Conservation (phyloP, 2,329 filamentous ascomycete genomes). For the Phaeosphaeriaceae sp. region DNA sequence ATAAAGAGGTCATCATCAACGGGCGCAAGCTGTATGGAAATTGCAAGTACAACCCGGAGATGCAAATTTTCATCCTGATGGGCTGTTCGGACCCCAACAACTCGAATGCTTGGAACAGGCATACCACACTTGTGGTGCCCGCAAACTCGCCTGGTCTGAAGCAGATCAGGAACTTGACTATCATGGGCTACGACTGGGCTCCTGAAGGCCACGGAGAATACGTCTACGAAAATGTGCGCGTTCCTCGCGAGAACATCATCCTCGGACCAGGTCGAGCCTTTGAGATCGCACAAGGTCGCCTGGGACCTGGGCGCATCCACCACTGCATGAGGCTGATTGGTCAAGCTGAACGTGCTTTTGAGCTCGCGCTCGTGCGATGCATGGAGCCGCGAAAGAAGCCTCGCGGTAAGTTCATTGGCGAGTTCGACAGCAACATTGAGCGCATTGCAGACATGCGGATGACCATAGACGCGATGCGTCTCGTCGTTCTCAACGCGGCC, state of each 20-base stretch:
- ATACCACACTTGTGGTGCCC: constrained; percentile 52
- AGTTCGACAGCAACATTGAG: constrained; percentile 54
- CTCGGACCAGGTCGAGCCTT: constrained; percentile 53
- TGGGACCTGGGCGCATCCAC: constrained; percentile 53
- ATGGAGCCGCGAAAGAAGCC: constrained; percentile 50
- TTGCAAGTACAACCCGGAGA: constrained; percentile 49
- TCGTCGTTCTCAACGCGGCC: constrained; percentile 53
- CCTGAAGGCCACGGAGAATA: constrained; percentile 55
- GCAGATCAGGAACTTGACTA: constrained; percentile 50
- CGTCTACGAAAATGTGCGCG: constrained; percentile 51
- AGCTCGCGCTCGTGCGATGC: constrained; percentile 50
- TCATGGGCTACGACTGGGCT: constrained; percentile 55
- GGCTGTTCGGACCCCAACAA: constrained; percentile 52
- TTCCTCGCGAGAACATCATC: constrained; percentile 53
- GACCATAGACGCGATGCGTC: constrained; percentile 50
- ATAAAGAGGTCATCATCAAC: constrained; percentile 52
- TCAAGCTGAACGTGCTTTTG: constrained; percentile 53
- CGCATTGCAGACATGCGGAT: constrained; percentile 53
- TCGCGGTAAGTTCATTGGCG: constrained; percentile 50
- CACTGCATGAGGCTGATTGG: constrained; percentile 55
- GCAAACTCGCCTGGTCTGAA: constrained; percentile 49
- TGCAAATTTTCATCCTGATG: constrained; percentile 48
- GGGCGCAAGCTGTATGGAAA: constrained; percentile 54
- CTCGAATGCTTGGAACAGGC: constrained; percentile 50
- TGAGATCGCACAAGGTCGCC: constrained; percentile 53